phyloP scores from a whole-genome alignment of 2,329 filamentous ascomycete genomes.

The Fusarium lyarnte region DNA sequence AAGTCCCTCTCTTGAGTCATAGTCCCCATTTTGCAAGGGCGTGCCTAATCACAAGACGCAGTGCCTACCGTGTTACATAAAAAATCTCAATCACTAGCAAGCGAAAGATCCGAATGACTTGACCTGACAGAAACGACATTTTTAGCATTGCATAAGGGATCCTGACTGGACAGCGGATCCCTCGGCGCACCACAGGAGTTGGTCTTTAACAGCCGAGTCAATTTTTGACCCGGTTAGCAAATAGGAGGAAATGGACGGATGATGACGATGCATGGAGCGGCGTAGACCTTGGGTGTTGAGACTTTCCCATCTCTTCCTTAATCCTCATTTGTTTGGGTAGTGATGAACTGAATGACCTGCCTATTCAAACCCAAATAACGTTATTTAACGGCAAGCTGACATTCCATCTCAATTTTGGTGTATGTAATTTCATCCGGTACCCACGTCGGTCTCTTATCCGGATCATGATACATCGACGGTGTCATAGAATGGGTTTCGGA shows the following conservation, averaged over 20 bases:
- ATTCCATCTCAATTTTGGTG: conserved; percentile 20
- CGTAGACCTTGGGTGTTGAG: conserved; percentile 16
- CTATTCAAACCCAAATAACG: conserved; percentile 20
- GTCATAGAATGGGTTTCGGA: background rate
- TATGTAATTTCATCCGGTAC: background rate
- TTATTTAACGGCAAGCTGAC: conserved; percentile 20
- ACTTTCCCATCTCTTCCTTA: conserved; percentile 13
- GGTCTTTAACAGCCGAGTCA: conserved; percentile 20
- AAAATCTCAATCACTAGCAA: conserved; percentile 5
- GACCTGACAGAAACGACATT: conserved; percentile 3
- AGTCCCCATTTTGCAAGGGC: background rate
- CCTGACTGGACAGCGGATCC: conserved; percentile 34
- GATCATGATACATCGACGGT: background rate
- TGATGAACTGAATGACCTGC: conserved; percentile 21
- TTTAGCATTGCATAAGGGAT: conserved; percentile 40
- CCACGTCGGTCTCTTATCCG: background rate
- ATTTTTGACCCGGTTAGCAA: conserved; percentile 31
- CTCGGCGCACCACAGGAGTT: conserved; percentile 35
- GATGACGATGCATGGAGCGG: conserved; percentile 36
- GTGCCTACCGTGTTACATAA: conserved; percentile 50
- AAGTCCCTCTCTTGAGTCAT: conserved; percentile 35
- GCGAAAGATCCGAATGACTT: conserved; percentile 4
- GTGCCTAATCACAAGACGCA: conserved; percentile 28
- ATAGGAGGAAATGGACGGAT: conserved; percentile 24
- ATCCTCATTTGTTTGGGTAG: conserved; percentile 14